phyloP scores from a whole-genome alignment of 1,284 basidiomycete genomes.

The Trametes sp. region DNA sequence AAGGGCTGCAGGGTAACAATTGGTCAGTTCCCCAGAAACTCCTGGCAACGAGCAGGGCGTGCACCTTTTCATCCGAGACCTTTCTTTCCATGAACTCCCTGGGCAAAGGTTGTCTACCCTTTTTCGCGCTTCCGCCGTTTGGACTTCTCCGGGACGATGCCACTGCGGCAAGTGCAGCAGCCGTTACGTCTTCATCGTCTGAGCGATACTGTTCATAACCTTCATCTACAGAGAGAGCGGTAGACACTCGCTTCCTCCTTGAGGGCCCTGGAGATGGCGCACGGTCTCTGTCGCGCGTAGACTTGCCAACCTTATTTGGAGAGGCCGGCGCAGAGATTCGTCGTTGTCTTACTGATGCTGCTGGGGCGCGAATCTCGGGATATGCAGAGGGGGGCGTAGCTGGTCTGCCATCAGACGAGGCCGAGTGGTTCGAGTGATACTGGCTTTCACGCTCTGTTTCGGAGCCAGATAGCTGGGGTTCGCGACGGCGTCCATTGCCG shows the following conservation, averaged over 20 bases:
- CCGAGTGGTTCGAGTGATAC: slow-evolving; percentile 45
- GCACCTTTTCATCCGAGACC: slow-evolving; percentile 54
- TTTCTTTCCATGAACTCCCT: slow-evolving; percentile 60
- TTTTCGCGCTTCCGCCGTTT: slow-evolving; percentile 46
- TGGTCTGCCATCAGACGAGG: slow-evolving; percentile 47
- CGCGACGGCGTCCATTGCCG: slow-evolving; percentile 30
- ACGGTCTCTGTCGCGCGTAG: slow-evolving; percentile 35
- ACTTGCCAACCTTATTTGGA: slow-evolving; percentile 50
- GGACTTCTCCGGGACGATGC: slow-evolving; percentile 60
- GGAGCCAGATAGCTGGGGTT: slow-evolving; percentile 66
- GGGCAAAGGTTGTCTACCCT: slow-evolving; percentile 63
- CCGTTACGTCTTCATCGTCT: slow-evolving; percentile 51
- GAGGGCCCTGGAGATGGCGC: slow-evolving; percentile 48
- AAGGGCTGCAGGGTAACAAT: slow-evolving; percentile 9
- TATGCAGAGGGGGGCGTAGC: slow-evolving; percentile 43
- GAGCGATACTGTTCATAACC: slow-evolving; percentile 36
- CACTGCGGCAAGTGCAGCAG: slow-evolving; percentile 67
- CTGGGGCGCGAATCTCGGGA: slow-evolving; percentile 40
- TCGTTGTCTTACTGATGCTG: slow-evolving; percentile 48
- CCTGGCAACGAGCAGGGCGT: no score
- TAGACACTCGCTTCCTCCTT: slow-evolving; percentile 53
- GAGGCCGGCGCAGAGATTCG: slow-evolving; percentile 63
- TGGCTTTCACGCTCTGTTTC: slow-evolving; percentile 77
- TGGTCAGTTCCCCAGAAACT: slow-evolving; percentile 20
- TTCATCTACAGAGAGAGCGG: slow-evolving; percentile 39